Evolutionary conservation across 345 rosid species (phyloP).

Genomic region (Aquilaria malaccensis): DNA sequence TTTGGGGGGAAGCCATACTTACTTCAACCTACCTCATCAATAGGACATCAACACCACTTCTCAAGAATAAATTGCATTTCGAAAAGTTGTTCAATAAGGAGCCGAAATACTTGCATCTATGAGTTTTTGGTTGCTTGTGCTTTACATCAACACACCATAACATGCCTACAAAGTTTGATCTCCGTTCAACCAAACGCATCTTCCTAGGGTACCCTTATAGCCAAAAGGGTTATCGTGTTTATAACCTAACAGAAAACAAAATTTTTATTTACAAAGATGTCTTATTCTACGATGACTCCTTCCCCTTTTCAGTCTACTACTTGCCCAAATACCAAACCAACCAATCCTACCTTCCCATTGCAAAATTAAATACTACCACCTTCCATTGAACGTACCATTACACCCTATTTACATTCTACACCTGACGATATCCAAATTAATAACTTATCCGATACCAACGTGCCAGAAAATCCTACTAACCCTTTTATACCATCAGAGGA

Average conservation of each 20-base stretch:
- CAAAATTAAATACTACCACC: too few species aligned
- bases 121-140: slow-evolving; percentile 1
- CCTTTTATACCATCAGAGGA: too few species aligned
- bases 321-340: too few species aligned
- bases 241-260: background rate
- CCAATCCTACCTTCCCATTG: too few species aligned
- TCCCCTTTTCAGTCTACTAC: background rate
- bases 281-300: background rate
- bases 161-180: background rate
- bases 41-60: background rate
- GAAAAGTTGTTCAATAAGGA: background rate
- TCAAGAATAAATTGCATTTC: background rate
- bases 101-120: background rate
- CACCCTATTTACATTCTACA: too few species aligned
- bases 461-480: too few species aligned
- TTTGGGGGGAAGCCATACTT: background rate
- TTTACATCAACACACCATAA: background rate
- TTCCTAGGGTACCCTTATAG: background rate
- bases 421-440: too few species aligned
- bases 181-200: background rate
- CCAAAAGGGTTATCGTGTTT: background rate
- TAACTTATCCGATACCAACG: too few species aligned
- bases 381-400: too few species aligned
- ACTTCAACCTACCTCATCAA: background rate
- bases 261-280: background rate